Conservation (phyloP, 2,329 filamentous ascomycete species). For the Nemania sp. region DNA sequence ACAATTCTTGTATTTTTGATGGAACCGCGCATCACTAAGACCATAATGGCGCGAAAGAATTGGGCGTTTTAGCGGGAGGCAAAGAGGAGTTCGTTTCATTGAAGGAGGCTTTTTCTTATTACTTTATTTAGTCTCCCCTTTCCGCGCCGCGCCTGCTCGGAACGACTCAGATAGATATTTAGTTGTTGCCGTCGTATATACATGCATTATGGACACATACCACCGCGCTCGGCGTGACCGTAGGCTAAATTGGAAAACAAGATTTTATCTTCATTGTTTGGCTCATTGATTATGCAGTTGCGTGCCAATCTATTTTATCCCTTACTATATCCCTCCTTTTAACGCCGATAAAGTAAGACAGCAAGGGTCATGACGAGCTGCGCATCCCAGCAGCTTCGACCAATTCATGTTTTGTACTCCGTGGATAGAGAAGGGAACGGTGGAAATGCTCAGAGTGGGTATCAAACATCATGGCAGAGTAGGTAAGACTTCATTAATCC, state of each 20-base stretch:
- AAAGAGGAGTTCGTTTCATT: conserved; percentile 22
- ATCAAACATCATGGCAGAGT: conserved; percentile 5
- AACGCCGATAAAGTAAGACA: conserved; percentile 26
- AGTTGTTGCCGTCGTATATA: conserved; percentile 8
- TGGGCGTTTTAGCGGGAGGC: conserved; percentile 25
- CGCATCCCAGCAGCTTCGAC: neutral
- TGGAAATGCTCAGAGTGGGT: conserved; percentile 18
- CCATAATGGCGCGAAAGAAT: neutral
- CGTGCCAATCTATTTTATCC: conserved; percentile 1
- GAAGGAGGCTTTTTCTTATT: neutral
- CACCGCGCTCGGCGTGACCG: neutral
- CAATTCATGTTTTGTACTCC: no score
- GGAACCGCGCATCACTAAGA: neutral
- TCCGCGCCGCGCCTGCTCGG: neutral
- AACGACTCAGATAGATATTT: conserved; percentile 5
- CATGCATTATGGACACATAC: neutral
- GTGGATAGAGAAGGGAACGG: neutral
- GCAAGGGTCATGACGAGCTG: conserved; percentile 1
- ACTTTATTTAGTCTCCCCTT: neutral
- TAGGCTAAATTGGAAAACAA: neutral
- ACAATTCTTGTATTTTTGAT: conserved; percentile 19
- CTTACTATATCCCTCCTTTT: conserved; percentile 11
- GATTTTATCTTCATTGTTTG: no score
- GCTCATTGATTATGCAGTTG: no score
- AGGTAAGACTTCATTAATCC: conserved; percentile 3